A percentile compares a stretch with the other conserved stretches of the same genome.
Evolutionary conservation across 768 basidiomycete genomes (phyloP).

Genomic region (Xerocomellus amylosporus): DNA sequence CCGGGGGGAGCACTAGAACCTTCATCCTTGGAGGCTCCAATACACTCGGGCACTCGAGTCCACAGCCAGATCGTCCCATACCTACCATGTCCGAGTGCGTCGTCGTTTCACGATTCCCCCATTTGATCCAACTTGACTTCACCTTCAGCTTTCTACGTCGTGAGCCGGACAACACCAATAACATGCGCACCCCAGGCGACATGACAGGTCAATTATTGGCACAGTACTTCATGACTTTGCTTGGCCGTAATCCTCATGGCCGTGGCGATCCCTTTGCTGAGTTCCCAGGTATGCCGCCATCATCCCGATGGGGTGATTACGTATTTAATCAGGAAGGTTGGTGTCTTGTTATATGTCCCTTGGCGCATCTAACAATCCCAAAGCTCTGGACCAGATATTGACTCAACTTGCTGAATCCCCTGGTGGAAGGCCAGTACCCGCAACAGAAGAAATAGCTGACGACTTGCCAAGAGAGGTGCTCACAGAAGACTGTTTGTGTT

Average conservation of each 20-base stretch:
- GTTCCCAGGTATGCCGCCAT: constrained; percentile 43
- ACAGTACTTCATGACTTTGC: constrained; percentile 66
- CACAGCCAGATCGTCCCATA: constrained; percentile 27
- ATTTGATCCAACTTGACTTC: background rate
- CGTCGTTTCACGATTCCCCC: background rate
- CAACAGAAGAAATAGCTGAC: constrained; percentile 73
- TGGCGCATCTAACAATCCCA: constrained; percentile 7
- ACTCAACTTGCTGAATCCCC: constrained; percentile 85
- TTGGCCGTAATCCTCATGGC: constrained; percentile 36
- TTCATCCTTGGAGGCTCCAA: constrained; percentile 39
- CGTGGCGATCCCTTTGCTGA: constrained; percentile 43
- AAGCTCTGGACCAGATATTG: constrained; percentile 82
- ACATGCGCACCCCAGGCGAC: constrained; percentile 28
- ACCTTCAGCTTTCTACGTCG: constrained; percentile 37
- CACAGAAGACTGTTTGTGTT: constrained; percentile 56
- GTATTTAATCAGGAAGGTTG: constrained; percentile 87
- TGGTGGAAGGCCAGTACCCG: constrained; percentile 73
- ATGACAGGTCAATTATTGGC: constrained; percentile 67
- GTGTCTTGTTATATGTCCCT: constrained; percentile 6
- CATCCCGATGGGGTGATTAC: constrained; percentile 82
- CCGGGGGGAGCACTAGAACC: constrained; percentile 31
- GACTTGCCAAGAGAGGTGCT: constrained; percentile 66
- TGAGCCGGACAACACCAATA: constrained; percentile 10
- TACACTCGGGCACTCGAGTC: constrained; percentile 21
- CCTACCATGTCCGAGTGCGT: constrained; percentile 56